Base-by-base conservation (phyloP, 2,329 filamentous ascomycete genomes). In the Periconia sp. region DNA sequence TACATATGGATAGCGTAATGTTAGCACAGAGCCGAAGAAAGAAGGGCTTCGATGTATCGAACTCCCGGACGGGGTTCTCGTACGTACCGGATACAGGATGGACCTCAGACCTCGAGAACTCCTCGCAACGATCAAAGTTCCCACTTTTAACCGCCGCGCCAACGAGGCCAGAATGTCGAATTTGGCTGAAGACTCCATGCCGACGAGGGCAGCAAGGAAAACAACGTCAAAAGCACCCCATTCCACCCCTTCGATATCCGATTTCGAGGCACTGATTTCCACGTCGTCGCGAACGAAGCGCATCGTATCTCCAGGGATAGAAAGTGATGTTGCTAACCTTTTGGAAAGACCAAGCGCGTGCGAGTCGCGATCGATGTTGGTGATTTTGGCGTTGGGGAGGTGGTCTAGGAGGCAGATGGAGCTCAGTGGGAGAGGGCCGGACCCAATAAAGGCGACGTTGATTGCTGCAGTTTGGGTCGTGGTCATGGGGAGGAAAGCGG, bases 201-300 rank as follows among this genome's bases (percentile, higher is more conserved):
- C 80, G 0, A 82, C 81, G 0, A 83, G 63, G 1, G 80, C 80
- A 2, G 80, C 80, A 3, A 83, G 61, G 57, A 78, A 82, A 0
- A 83, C 76, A 0, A 81, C 75, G 46, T 82, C 76, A 43, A 74
- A 78, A 0, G 54, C 52, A 0, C 48, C 52, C 54, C 80, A 71
- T 15, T 69, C 61, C 23, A 52, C 30, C 5, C 1, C 40, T 11
- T 20, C 41, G 20, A 1, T 30, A 14, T 18, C n/a, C 13, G 19
- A 20, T 14, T 37, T 5, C 13, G 33, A n/a, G 11, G 33, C 11
- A 14, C 31, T 31, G 13, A 8, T 23, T 9, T 2, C 41, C 6
- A 14, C 5, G 11, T 6, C 35, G 18, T 14, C 3, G 10, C 52
- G 41, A 2, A 42, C 50, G 50, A 79, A 79, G 1, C 58, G 61